phyloP scores from a whole-genome alignment of 2,329 filamentous ascomycete species.

The Coleophoma crateriformis region DNA sequence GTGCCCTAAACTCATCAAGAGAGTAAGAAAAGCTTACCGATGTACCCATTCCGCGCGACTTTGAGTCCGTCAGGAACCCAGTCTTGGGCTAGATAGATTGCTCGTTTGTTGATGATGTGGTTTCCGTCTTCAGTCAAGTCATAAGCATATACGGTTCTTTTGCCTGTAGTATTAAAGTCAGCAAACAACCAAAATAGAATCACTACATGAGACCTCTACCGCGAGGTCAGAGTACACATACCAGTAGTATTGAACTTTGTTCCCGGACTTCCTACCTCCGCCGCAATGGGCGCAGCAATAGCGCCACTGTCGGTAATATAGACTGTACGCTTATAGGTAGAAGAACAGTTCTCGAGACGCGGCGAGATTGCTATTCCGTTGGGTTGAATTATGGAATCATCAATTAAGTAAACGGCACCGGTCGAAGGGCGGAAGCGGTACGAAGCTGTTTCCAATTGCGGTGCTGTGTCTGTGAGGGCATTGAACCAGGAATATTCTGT shows the following conservation, averaged over 20 bases:
- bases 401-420: slow-evolving; percentile 28
- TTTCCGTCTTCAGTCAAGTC: slow-evolving; percentile 30
- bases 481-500: slow-evolving; percentile 30
- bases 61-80: slow-evolving; percentile 37
- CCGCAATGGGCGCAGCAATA: slow-evolving; percentile 16
- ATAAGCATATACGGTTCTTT: slow-evolving; percentile 32
- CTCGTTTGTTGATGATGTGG: slow-evolving; percentile 30
- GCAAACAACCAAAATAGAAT: slow-evolving; percentile 3
- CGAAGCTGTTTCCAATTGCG: slow-evolving; percentile 27
- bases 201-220: too few species aligned
- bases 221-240: slow-evolving; percentile 2
- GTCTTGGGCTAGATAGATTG: slow-evolving; percentile 31
- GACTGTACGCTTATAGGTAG: slow-evolving; percentile 16
- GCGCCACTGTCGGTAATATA: slow-evolving; percentile 35
- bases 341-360: slow-evolving; percentile 4
- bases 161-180: slow-evolving; percentile 27
- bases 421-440: slow-evolving; percentile 32
- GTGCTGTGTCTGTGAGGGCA: slow-evolving; percentile 30
- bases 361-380: slow-evolving; percentile 37
- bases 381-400: slow-evolving; percentile 31
- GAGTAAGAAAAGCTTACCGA: background rate
- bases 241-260: slow-evolving; percentile 27
- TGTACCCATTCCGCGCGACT: slow-evolving; percentile 32
- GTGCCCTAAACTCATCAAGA: too few species aligned
- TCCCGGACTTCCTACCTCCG: slow-evolving; percentile 22